Evolutionary conservation across 495 filamentous ascomycete species (phyloP), one percentile per base, ranked within the genome.

Genomic region (Aspergillus sparsus): DNA sequence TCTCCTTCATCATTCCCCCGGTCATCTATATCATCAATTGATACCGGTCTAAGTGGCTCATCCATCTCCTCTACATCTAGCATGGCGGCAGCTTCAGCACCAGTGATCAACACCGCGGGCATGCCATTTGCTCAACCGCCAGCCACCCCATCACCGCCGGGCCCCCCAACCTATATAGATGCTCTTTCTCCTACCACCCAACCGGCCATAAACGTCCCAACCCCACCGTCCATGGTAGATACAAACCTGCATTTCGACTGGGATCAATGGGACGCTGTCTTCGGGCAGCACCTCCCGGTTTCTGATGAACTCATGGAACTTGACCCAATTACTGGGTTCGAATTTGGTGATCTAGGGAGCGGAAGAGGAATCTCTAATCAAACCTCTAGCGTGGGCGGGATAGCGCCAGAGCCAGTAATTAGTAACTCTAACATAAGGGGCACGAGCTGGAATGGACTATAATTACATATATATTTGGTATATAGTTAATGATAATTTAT

Each of bases 191-290:
- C 69, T 1, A 65, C 65, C 46, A 41, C 53, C 3, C 57, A 63
- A 0, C 54, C 62, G 16, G 65, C 65, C 41, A 49, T 61, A 18
- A 61, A 57, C 12, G 68, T 69, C 37, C 68, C 76, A 49, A 77
- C 76, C 15, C 77, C 75, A 1, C 75, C 77, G 0, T 77, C 74
- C 6, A 77, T 78, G 76, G 64, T 77, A 16, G 77, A 78, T 21
- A 74, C 77, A 5, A 78, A 77, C 49, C 55, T 78, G 31, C 71
- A 76, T 49, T 80, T 80, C 57, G 77, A 80, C 52, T 80, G 77
- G 77, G 77, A 80, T 51, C 77, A 80, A 64, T 80, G 77, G 77
- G 77, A 80, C 49, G 77, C 77, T 21, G 77, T 80, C 7, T 80
- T 80, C 45, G 77, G 77, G 2, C 77, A 80, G 54, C 75, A 79